Percentiles rank a stretch among this genome's conserved stretches.
Conservation (phyloP, 1,139 yeast genomes). For the Taphrina sp. region DNA sequence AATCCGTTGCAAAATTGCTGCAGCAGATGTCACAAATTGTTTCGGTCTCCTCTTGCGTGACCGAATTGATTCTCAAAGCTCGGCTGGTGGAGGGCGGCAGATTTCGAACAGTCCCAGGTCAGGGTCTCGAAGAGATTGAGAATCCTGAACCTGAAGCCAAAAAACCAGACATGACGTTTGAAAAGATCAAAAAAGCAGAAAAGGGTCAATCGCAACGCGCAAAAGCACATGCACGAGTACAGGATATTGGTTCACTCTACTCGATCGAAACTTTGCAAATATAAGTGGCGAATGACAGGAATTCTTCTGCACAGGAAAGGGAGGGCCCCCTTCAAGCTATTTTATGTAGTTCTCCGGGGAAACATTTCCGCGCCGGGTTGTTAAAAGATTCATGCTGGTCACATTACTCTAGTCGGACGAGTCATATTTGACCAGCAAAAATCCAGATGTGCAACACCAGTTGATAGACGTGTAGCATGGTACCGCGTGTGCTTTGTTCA, state of each 20-base stretch:
- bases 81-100: constrained; percentile 20
- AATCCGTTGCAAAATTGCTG: constrained; percentile 1
- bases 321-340: no score
- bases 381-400: no score
- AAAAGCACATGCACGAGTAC: constrained; percentile 18
- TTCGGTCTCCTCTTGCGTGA: constrained; percentile 4
- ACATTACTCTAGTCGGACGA: no score
- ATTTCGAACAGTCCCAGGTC: background rate
- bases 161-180: constrained; percentile 14
- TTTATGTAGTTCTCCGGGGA: no score
- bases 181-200: constrained; percentile 8
- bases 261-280: constrained; percentile 26
- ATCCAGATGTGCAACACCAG: no score
- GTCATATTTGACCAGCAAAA: no score
- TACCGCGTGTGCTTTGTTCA: no score
- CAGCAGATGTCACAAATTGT: constrained; percentile 3
- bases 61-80: constrained; percentile 24
- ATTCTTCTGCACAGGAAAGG: no score
- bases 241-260: constrained; percentile 21
- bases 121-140: no score
- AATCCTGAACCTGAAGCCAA: constrained; percentile 27
- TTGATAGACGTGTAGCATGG: no score
- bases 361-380: no score
- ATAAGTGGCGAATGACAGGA: no score
- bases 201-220: constrained; percentile 2